Conservation (phyloP, 345 rosid species). For the Camelina neglecta region DNA sequence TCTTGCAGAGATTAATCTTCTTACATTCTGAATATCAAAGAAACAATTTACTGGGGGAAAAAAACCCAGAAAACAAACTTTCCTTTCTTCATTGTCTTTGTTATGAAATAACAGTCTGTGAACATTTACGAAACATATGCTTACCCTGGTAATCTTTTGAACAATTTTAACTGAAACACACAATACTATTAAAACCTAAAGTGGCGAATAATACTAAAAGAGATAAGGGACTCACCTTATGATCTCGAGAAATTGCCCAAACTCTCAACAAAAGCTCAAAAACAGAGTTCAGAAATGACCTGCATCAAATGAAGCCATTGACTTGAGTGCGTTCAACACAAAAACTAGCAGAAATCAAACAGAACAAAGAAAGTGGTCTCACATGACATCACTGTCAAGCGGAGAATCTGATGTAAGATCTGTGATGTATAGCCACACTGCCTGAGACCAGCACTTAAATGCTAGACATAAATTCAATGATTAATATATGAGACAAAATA, state of each 20-base stretch:
- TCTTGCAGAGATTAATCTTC: constrained; percentile 11
- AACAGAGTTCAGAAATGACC: constrained; percentile 92
- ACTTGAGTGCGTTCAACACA: constrained; percentile 33
- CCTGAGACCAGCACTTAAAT: constrained; percentile 97
- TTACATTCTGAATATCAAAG: constrained; percentile 19
- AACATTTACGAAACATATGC: constrained; percentile 24
- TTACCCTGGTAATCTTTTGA: constrained; percentile 26
- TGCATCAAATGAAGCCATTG: constrained; percentile 46
- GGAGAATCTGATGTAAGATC: constrained; percentile 68
- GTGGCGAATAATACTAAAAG: constrained; percentile 14
- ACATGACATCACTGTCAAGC: constrained; percentile 91
- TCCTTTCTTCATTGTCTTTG: constrained; percentile 13
- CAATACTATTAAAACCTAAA: constrained; percentile 14
- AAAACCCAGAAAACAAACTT: constrained; percentile 12
- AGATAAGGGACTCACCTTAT: constrained; percentile 61
- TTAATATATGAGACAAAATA: constrained; percentile 31
- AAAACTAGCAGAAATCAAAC: constrained; percentile 31
- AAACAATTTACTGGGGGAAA: not conserved
- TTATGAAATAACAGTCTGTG: not conserved
- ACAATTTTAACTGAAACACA: constrained; percentile 3
- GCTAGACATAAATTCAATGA: constrained; percentile 57
- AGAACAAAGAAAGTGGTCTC: constrained; percentile 50
- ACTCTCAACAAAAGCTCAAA: constrained; percentile 93
- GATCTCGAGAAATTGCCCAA: constrained; percentile 92
- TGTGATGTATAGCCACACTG: constrained; percentile 68